A percentile compares a stretch with the other conserved stretches of the same genome.
Conservation (phyloP, 228 moss, liverwort and hornwort species). For the Sphagnum magellanicum region DNA sequence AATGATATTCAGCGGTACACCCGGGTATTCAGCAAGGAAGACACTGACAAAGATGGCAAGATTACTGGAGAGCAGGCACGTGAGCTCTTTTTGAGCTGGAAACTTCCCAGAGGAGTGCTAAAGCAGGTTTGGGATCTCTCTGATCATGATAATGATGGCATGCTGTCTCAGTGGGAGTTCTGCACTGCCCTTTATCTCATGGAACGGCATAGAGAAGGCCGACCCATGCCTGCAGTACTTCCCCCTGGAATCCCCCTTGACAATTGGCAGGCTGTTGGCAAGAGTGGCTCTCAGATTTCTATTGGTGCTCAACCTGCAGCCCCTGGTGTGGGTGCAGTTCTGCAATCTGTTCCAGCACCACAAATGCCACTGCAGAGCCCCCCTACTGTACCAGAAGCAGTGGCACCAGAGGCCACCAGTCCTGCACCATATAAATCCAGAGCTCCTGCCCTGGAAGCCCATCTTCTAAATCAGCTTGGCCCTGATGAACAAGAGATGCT, state of each 20-base stretch:
- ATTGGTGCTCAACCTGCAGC: conserved; percentile 36
- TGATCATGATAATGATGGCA: conserved; percentile 89
- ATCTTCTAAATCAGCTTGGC: conserved; percentile 72
- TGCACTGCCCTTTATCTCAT: conserved; percentile 95
- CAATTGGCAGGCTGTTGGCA: conserved; percentile 24
- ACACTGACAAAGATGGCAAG: conserved; percentile 92
- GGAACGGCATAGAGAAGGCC: conserved; percentile 93
- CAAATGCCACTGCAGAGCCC: conserved; percentile 53
- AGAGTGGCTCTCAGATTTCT: conserved; percentile 29
- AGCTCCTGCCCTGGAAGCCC: conserved; percentile 67
- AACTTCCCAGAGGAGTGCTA: conserved; percentile 95
- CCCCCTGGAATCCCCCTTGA: conserved; percentile 77
- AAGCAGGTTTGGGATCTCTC: conserved; percentile 99
- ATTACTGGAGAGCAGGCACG: conserved; percentile 92
- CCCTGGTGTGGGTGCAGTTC: conserved; percentile 19
- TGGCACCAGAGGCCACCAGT: conserved; percentile 29
- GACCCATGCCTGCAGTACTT: conserved; percentile 62
- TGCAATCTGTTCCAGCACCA: conserved; percentile 20
- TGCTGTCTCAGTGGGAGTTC: conserved; percentile 88
- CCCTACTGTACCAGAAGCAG: conserved; percentile 24
- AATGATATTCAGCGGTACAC: conserved; percentile 71
- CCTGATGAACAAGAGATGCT: conserved; percentile 95
- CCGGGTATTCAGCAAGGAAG: conserved; percentile 79
- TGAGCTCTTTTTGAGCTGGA: conserved; percentile 94
- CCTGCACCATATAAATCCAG: conserved; percentile 66